A percentile compares a stretch with the other conserved stretches of the same genome.
phyloP scores from a whole-genome alignment of 1,284 basidiomycete genomes.

The Phellopilus nigrolimitatus region DNA sequence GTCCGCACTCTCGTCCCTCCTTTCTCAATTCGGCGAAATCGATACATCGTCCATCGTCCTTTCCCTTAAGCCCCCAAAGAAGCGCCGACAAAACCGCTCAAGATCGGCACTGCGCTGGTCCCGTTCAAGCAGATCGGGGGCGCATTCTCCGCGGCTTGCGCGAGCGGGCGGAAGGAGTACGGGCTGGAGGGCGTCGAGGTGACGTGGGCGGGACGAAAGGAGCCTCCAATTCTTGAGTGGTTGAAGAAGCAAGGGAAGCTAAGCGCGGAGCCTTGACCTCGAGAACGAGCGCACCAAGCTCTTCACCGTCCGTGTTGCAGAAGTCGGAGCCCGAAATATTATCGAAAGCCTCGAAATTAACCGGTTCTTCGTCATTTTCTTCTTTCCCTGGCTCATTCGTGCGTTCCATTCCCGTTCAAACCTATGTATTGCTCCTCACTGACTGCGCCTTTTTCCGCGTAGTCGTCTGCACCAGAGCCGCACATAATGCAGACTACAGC shows the following conservation, averaged over 20 bases:
- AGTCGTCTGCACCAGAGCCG: constrained; percentile 26
- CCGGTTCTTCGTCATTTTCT: constrained; percentile 34
- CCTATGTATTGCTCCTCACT: constrained; percentile 13
- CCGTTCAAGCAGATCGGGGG: constrained; percentile 70
- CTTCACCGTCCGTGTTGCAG: constrained; percentile 9
- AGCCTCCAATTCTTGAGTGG: constrained; percentile 74
- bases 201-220: constrained; percentile 60
- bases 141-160: constrained; percentile 67
- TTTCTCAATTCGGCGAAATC: constrained; percentile 55
- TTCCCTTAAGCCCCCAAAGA: constrained; percentile 56
- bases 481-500: constrained; percentile 27
- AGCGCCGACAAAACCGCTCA: constrained; percentile 48
- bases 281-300: constrained; percentile 7
- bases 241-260: constrained; percentile 66
- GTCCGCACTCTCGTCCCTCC: constrained; percentile 44
- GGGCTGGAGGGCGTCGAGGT: constrained; percentile 56
- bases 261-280: constrained; percentile 26
- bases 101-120: constrained; percentile 63
- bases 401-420: constrained; percentile 26
- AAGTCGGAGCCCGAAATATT: constrained; percentile 6
- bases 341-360: constrained; percentile 19
- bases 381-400: constrained; percentile 60
- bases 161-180: constrained; percentile 46
- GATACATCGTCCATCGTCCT: constrained; percentile 64
- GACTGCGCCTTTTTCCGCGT: constrained; percentile 23